These are phyloP conservation scores for Capronia americana DNA, from an alignment of 2,329 filamentous ascomycete species.

Conservation along the genomic window DNA sequence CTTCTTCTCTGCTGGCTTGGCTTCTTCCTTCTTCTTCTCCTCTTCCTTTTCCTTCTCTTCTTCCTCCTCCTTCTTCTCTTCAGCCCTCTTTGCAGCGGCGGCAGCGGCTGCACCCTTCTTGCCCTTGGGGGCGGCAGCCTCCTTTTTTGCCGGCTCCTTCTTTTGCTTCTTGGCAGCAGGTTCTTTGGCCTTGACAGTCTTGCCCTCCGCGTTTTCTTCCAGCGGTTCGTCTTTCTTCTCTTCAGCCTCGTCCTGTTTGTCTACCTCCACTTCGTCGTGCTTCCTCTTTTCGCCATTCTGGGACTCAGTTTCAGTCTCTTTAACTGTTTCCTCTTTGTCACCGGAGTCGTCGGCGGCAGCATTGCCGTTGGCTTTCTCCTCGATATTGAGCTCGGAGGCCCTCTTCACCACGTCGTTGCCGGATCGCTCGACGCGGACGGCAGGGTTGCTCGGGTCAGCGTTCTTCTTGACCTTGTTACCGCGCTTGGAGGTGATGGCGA, in stretches of 20 bases:
- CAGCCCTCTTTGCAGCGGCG: conserved; percentile 45
- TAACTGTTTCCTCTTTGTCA: conserved; percentile 46
- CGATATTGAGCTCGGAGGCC: conserved; percentile 65
- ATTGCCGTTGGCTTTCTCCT: conserved; percentile 52
- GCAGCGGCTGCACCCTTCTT: conserved; percentile 35
- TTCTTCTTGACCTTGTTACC: conserved; percentile 71
- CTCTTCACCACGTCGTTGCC: conserved; percentile 71
- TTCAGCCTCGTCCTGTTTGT: conserved; percentile 24
- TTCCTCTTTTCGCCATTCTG: conserved; percentile 29
- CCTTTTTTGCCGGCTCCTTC: conserved; percentile 27
- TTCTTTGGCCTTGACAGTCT: conserved; percentile 42
- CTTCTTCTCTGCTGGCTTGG: conserved; percentile 30
- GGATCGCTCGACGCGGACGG: conserved; percentile 63
- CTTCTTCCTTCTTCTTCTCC: conserved; percentile 37
- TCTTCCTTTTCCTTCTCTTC: conserved; percentile 37
- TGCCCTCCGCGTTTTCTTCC: conserved; percentile 50
- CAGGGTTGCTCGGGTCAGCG: conserved; percentile 65
- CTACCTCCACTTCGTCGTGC: conserved; percentile 39
- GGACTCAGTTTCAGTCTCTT: conserved; percentile 46
- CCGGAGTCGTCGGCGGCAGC: conserved; percentile 42
- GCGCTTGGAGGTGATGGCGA: conserved; percentile 65
- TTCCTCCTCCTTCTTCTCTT: conserved; percentile 15
- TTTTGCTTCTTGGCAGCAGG: conserved; percentile 34
- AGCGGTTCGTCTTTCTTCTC: conserved; percentile 26
- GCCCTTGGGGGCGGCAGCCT: conserved; percentile 38